These are phyloP conservation scores for Wickerhamomyces canadensis DNA, from an alignment of 805 yeast genomes.

Conservation along the genomic window DNA sequence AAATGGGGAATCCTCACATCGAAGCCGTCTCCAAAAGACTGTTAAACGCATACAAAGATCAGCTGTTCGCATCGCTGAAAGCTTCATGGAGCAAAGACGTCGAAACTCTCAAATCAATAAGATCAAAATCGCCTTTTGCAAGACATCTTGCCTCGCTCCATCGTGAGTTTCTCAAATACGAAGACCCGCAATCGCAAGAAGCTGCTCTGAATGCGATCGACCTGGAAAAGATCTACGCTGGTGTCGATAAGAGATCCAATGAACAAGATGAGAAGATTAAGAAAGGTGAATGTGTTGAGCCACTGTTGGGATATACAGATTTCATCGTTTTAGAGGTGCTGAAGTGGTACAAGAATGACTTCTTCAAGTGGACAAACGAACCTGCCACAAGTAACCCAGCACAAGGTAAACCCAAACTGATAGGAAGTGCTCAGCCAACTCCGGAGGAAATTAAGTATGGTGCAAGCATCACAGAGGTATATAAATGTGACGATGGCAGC, in stretches of 20 bases:
- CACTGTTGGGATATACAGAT: conserved; percentile 44
- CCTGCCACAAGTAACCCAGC: conserved; percentile 56
- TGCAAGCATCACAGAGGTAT: conserved; percentile 60
- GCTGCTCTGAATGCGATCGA: conserved; percentile 59
- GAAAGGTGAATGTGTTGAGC: conserved; percentile 6
- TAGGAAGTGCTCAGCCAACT: conserved; percentile 39
- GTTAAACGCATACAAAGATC: too few relatives aligned
- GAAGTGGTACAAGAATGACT: conserved; percentile 69
- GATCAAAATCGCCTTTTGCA: neutral
- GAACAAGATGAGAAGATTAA: conserved; percentile 22
- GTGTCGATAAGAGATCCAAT: conserved; percentile 48
- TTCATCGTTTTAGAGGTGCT: conserved; percentile 51
- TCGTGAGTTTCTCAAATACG: conserved; percentile 9
- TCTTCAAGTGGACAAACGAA: conserved; percentile 78
- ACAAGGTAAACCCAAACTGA: conserved; percentile 27
- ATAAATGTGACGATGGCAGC: conserved; percentile 51
- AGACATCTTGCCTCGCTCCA: neutral
- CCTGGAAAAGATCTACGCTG: conserved; percentile 48
- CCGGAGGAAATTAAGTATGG: conserved; percentile 39
- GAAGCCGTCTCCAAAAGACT: too few relatives aligned
- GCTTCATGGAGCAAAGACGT: too few relatives aligned
- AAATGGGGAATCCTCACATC: too few relatives aligned
- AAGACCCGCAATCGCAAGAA: conserved; percentile 17
- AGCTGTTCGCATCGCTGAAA: too few relatives aligned
- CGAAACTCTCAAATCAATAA: neutral